A percentile compares a stretch with the other conserved stretches of the same genome.
Evolutionary conservation across 2,329 filamentous ascomycete species (phyloP).

Genomic region (Colletotrichum tropicale): DNA sequence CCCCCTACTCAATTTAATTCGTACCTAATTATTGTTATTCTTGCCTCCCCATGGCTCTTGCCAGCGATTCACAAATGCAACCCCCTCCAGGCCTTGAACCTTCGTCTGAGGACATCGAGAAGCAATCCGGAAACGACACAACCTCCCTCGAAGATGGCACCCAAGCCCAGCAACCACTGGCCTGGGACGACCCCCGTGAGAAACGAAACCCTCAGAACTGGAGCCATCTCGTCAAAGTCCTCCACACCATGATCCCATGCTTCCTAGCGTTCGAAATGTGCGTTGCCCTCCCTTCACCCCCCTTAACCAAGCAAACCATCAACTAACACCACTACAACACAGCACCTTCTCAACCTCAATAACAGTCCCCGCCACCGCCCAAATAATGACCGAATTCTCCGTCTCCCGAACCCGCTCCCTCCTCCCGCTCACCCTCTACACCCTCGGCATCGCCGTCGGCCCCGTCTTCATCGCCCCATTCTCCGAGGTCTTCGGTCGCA

Average conservation of each 20-base stretch:
- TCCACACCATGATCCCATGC: constrained; percentile 21
- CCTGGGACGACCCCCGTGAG: constrained; percentile 17
- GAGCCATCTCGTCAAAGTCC: background rate
- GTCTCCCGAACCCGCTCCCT: constrained; percentile 14
- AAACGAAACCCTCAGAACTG: constrained; percentile 20
- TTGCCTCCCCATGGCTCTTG: background rate
- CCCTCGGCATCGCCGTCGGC: constrained; percentile 76
- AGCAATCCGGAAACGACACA: background rate
- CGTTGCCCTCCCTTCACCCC: background rate
- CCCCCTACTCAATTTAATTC: background rate
- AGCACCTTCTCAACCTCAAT: constrained; percentile 21
- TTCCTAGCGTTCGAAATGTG: constrained; percentile 21
- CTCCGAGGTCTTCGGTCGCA: constrained; percentile 68
- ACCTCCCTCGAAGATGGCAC: background rate
- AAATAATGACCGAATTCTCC: constrained; percentile 14
- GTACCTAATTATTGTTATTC: background rate
- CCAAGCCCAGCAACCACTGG: background rate
- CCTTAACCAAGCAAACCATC: background rate
- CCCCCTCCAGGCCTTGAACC: background rate
- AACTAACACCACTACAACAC: background rate
- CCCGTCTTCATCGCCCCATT: constrained; percentile 81
- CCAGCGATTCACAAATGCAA: background rate
- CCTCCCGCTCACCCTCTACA: constrained; percentile 65
- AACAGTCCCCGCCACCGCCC: constrained; percentile 6
- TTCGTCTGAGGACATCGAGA: background rate